A percentile compares a stretch with the other conserved stretches of the same genome.
Conservation (phyloP, 2,329 filamentous ascomycete species). For the Thermothelomyces thermophilus region DNA sequence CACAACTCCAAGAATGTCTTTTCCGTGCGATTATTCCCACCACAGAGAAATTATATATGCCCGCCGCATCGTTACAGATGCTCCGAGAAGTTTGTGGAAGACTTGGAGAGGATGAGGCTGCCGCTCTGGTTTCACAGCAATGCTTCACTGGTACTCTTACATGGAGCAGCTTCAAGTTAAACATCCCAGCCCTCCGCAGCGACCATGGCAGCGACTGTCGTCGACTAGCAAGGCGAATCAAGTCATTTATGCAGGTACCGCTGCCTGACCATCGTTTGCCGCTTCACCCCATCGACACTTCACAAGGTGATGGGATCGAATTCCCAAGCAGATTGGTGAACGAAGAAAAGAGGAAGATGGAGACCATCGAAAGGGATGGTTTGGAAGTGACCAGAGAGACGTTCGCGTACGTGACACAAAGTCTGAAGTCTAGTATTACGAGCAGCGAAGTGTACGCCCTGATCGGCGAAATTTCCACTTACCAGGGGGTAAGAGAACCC, state of each 20-base stretch:
- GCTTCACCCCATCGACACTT: conserved; percentile 21
- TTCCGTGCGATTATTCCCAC: conserved; percentile 21
- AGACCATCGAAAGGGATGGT: conserved; percentile 17
- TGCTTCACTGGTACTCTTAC: conserved; percentile 8
- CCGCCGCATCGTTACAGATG: conserved; percentile 11
- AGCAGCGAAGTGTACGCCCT: conserved; percentile 16
- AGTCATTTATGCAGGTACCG: conserved; percentile 8
- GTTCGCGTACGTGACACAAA: conserved; percentile 18
- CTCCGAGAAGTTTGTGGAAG: conserved; percentile 16
- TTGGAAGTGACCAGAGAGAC: conserved; percentile 21
- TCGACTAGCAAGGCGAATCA: conserved; percentile 13
- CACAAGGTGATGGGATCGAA: conserved; percentile 25
- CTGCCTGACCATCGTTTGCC: conserved; percentile 24
- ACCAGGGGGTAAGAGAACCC: conserved; percentile 21
- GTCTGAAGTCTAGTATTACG: conserved; percentile 19
- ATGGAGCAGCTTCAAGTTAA: conserved; percentile 20
- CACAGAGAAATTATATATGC: conserved; percentile 20
- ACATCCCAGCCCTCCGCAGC: conserved; percentile 24
- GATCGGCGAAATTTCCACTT: conserved; percentile 11
- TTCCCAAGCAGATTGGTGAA: conserved; percentile 16
- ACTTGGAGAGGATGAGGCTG: conserved; percentile 8
- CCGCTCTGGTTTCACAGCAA: conserved; percentile 10
- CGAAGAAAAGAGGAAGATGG: conserved; percentile 12
- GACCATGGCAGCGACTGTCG: conserved; percentile 24
- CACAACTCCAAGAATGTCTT: conserved; percentile 18